Base-by-base conservation (phyloP, 1,284 basidiomycete species). In the Cystobasidium sp. region DNA sequence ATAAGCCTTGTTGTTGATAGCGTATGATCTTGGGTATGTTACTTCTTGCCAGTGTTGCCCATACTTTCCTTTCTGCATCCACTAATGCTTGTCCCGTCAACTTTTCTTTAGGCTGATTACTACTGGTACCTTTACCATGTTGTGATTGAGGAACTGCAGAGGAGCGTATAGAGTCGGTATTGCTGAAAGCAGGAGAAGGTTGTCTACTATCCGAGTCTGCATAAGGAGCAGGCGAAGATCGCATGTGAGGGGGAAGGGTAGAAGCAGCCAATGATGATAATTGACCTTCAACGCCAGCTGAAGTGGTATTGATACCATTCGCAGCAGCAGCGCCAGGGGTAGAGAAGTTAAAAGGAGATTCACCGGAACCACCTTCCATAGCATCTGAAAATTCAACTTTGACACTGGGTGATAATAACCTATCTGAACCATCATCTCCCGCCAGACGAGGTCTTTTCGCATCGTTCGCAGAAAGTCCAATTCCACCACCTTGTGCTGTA, bases 1-100 rank as follows among this genome's bases (percentile, higher is more conserved):
- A 44, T 37, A 65, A 46, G 16, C 68, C 63, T 53, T 68, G 70
- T 47, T 67, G 64, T 44, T 68, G 70, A 20, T 65, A 44, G 31
- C 47, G 46, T 31, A 63, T 61, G 9, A 67, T 59, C 61, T 78
- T 79, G 6, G 79, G 79, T 6, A 80, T 78, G 53, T 79, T 78
- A 37, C 52, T 58, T 31, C 72, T 75, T 4, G 79, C 79, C n/a
- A 80, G 77, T 43, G 79, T 78, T 8, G 72, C 69, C 79, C 79
- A 80, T 6, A 80, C 64, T 53, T 74, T 74, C 24, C 65, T 47
- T 56, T 74, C 65, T 37, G 71, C 46, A 64, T 55, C 61, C 16
- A 66, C 58, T 22, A 59, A 49, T 53, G 65, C 43, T 44, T 56
- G 20, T 49, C 49, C 69, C 41, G 69, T 62, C 7, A 63, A 55